Evolutionary conservation across 768 basidiomycete species (phyloP).

Genomic region (Russula sp.): DNA sequence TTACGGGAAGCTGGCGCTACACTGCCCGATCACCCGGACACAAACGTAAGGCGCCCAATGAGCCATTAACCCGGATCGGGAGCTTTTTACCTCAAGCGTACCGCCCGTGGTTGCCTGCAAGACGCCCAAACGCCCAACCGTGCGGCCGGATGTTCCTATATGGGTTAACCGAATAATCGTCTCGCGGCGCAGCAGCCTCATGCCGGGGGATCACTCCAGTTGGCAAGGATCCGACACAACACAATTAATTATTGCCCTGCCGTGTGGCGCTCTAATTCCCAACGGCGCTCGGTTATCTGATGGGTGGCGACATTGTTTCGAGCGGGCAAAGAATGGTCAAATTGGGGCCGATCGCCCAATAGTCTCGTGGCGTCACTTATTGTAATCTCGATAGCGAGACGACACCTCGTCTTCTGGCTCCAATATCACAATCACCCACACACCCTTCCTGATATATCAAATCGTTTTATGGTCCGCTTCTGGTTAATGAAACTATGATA

Average conservation of each 20-base stretch:
- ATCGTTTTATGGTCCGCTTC: slow-evolving; percentile 5
- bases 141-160: slow-evolving; percentile 13
- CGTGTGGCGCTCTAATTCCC: slow-evolving; percentile 25
- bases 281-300: slow-evolving; percentile 20
- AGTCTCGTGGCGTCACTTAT: slow-evolving; percentile 17
- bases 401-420: slow-evolving; percentile 21
- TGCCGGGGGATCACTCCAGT: slow-evolving; percentile 23
- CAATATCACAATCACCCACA: slow-evolving; percentile 18
- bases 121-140: slow-evolving; percentile 20
- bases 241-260: slow-evolving; percentile 18
- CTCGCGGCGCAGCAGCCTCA: slow-evolving; percentile 26
- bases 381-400: slow-evolving; percentile 15
- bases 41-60: slow-evolving; percentile 17
- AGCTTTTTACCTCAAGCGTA: slow-evolving; percentile 9
- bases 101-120: slow-evolving; percentile 10
- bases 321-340: slow-evolving; percentile 26
- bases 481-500: slow-evolving; percentile 14
- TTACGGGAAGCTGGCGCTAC: slow-evolving; percentile 28
- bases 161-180: slow-evolving; percentile 5
- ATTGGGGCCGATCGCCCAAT: slow-evolving; percentile 18
- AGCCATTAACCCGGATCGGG: slow-evolving; percentile 25
- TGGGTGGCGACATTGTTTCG: slow-evolving; percentile 21
- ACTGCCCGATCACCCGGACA: slow-evolving; percentile 25
- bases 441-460: slow-evolving; percentile 14
- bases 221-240: slow-evolving; percentile 14